These are phyloP conservation scores for Saccharomyces hybrid DNA, from an alignment of 1,139 yeast genomes.

Conservation along the genomic window DNA sequence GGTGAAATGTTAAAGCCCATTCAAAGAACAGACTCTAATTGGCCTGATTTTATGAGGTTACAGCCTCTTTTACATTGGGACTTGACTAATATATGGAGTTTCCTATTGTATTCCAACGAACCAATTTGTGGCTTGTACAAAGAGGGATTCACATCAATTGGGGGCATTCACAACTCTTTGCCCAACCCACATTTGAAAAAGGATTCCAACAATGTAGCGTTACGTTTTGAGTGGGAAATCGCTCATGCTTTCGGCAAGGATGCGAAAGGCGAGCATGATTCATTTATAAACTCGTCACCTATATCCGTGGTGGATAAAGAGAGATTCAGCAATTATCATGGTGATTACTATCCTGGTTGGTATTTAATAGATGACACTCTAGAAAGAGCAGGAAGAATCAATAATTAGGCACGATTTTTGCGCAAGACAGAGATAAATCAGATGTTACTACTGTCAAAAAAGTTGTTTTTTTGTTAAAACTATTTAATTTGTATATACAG, in stretches of 20 bases:
- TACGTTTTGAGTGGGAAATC: conserved; percentile 26
- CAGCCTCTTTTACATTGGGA: conserved; percentile 33
- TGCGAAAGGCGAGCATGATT: neutral
- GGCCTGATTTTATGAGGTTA: conserved; percentile 32
- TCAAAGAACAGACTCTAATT: conserved; percentile 29
- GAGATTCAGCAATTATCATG: conserved; percentile 2
- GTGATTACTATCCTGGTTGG: conserved; percentile 31
- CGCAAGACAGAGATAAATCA: neutral
- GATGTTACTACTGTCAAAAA: neutral
- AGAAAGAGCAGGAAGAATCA: conserved; percentile 31
- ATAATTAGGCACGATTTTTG: conserved; percentile 2
- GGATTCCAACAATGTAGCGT: conserved; percentile 2
- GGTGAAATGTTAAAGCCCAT: conserved; percentile 25
- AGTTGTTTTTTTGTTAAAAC: neutral
- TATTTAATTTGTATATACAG: neutral
- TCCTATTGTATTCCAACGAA: conserved; percentile 28
- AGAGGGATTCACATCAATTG: conserved; percentile 31
- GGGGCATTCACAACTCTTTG: conserved; percentile 24
- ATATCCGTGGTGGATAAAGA: conserved; percentile 2
- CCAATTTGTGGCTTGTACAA: conserved; percentile 31
- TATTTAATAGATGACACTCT: conserved; percentile 24
- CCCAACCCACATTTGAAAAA: conserved; percentile 27
- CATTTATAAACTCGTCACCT: neutral
- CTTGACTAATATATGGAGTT: conserved; percentile 30
- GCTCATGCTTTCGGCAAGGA: conserved; percentile 12